phyloP scores from a whole-genome alignment of 2,329 filamentous ascomycete species.

The Coniosporium tulheliwenetii region DNA sequence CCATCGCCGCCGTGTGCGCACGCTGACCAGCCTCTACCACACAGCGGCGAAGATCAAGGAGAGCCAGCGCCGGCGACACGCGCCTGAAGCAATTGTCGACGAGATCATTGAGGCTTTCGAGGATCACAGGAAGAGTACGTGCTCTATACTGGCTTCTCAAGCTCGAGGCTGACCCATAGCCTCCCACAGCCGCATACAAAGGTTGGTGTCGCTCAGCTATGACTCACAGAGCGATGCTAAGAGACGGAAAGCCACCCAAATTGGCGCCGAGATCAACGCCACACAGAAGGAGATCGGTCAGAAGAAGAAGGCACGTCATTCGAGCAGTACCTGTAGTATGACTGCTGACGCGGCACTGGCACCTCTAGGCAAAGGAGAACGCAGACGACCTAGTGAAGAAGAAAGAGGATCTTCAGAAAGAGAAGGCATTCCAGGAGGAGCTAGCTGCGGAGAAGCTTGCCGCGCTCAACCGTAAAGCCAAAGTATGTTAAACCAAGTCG shows the following conservation, averaged over 20 bases:
- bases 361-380: constrained; percentile 60
- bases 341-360: background rate
- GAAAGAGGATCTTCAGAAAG: constrained; percentile 62
- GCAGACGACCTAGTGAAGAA: constrained; percentile 64
- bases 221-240: constrained; percentile 47
- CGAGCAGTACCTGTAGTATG: too few species aligned
- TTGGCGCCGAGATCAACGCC: constrained; percentile 73
- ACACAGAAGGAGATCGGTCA: constrained; percentile 78
- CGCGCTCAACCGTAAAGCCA: constrained; percentile 60
- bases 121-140: constrained; percentile 58
- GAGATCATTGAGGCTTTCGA: constrained; percentile 79
- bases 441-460: constrained; percentile 60
- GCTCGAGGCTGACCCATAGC: too few species aligned
- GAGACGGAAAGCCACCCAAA: constrained; percentile 44
- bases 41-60: constrained; percentile 64
- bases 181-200: too few species aligned
- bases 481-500: too few species aligned
- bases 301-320: constrained; percentile 63
- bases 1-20: too few species aligned
- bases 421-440: constrained; percentile 68
- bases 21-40: too few species aligned
- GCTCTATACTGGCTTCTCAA: background rate
- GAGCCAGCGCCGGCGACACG: constrained; percentile 70
- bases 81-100: constrained; percentile 71
- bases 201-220: too few species aligned